Evolutionary conservation across 164 flowering plant genomes (phyloP).

Genomic region (Dillenia turbinata): DNA sequence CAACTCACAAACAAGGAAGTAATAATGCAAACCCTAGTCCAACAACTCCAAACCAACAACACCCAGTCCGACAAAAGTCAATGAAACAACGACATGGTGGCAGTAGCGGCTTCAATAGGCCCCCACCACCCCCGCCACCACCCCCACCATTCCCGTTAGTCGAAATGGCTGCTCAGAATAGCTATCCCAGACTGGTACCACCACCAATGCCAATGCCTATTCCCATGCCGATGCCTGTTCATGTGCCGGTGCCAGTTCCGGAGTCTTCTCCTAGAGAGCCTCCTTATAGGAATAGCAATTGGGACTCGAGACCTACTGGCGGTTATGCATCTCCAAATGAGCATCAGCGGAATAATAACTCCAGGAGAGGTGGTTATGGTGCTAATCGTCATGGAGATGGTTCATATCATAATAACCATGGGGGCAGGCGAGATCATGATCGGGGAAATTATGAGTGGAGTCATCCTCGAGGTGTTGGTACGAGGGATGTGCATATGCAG

Average conservation of each 20-base stretch:
- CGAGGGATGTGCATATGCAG: constrained; percentile 45
- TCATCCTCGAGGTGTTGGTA: constrained; percentile 29
- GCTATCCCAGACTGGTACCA: constrained; percentile 20
- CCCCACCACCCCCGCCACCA: constrained; percentile 29
- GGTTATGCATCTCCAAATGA: constrained; percentile 44
- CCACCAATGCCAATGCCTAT: background rate
- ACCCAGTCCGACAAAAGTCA: constrained; percentile 41
- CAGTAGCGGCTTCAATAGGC: constrained; percentile 27
- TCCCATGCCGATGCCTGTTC: no score
- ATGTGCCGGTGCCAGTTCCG: constrained; percentile 1
- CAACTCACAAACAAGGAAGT: constrained; percentile 32
- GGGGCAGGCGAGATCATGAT: constrained; percentile 69
- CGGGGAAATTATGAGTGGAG: constrained; percentile 54
- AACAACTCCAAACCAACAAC: constrained; percentile 18
- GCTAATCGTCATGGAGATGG: constrained; percentile 51
- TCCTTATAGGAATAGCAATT: constrained; percentile 24
- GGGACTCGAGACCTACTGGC: constrained; percentile 40
- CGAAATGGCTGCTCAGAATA: constrained; percentile 22
- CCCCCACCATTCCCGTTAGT: constrained; percentile 27
- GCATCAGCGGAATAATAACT: constrained; percentile 41
- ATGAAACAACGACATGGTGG: constrained; percentile 36
- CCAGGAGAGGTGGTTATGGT: constrained; percentile 48
- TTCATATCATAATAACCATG: constrained; percentile 37
- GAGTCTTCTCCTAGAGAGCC: constrained; percentile 41
- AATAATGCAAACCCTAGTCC: constrained; percentile 37